Evolutionary conservation across 192 early-diverging fungal species (phyloP), one percentile per base, ranked within the genome.

Genomic region (Coemansia sp.): DNA sequence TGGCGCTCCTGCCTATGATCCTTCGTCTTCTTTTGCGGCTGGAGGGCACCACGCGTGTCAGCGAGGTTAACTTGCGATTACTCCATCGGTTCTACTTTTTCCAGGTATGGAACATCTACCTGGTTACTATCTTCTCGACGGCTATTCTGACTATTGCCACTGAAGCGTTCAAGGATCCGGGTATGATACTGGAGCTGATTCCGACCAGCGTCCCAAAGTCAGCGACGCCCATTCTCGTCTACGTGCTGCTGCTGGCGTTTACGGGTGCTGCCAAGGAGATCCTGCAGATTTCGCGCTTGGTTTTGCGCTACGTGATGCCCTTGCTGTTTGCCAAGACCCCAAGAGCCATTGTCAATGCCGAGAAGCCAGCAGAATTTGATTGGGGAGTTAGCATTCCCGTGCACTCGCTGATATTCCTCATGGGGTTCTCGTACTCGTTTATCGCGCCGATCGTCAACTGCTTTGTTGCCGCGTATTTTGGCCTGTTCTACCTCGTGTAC

Each of bases 181-280:
- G 62, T 0, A 70, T 66, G 9, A 77, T 85, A 9, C 53, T 92
- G 37, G 34, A 77, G 5, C 34, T 73, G 42, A 85, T 93, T 45
- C 69, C 82, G 21, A 66, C 84, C 14, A 73, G 85, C 13, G 84
- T 97, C 0, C 95, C 95, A 5, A 67, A 76, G 26, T 88, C 89
- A 7, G 87, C 92, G 0, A 89, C 87, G 45, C 93, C 90, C 60
- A 95, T 95, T 60, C 87, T 94, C 33, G 91, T 90, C 24, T 97
- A 92, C 73, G 84, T 95, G 9, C 84, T 95, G 67, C 83, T 97
- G 59, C 85, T 86, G 21, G 86, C 88, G 6, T 83, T 93, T 42
- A 85, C 88, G 0, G 85, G 88, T 39, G 85, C 92, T 0, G 85
- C 90, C 8, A 74, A 86, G 21, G 89, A 92, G 69, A 65, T 95